These are phyloP conservation scores for Cercis canadensis DNA, from an alignment of 306 rosid genomes.

Conservation along the genomic window DNA sequence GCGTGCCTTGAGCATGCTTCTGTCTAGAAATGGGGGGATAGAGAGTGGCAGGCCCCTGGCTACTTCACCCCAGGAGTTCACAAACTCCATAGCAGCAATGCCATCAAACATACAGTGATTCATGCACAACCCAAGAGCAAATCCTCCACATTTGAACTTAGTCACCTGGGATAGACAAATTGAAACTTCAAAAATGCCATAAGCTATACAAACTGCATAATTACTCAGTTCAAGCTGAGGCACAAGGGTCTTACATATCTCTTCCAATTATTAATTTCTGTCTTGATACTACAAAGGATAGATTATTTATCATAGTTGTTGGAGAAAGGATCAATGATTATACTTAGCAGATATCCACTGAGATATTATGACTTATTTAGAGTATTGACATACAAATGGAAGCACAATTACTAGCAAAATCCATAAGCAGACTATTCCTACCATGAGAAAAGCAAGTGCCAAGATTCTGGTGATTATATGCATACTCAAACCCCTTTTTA, in stretches of 20 bases:
- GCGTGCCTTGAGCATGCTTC: constrained; percentile 67
- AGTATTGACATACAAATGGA: too few relatives aligned
- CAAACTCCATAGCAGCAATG: constrained; percentile 81
- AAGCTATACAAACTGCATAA: constrained; percentile 1
- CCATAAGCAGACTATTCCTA: too few relatives aligned
- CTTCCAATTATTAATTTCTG: background rate
- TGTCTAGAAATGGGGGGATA: constrained; percentile 65
- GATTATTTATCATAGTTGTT: constrained; percentile 2
- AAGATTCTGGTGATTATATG: too few relatives aligned
- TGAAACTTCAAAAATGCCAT: constrained; percentile 13
- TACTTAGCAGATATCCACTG: background rate
- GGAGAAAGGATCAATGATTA: background rate
- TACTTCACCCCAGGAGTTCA: constrained; percentile 85
- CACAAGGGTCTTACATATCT: background rate
- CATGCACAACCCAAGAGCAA: constrained; percentile 76
- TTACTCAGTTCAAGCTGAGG: constrained; percentile 1
- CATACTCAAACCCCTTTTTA: too few relatives aligned
- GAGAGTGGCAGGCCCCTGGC: constrained; percentile 71
- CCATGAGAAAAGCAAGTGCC: too few relatives aligned
- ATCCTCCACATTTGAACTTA: constrained; percentile 88
- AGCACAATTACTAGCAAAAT: too few relatives aligned
- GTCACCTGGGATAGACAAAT: constrained; percentile 69
- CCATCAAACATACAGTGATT: constrained; percentile 95
- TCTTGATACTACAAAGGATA: background rate
- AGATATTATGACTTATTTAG: constrained; percentile 48